phyloP scores from a whole-genome alignment of 495 filamentous ascomycete genomes.

The Annulohypoxylon moriforme region DNA sequence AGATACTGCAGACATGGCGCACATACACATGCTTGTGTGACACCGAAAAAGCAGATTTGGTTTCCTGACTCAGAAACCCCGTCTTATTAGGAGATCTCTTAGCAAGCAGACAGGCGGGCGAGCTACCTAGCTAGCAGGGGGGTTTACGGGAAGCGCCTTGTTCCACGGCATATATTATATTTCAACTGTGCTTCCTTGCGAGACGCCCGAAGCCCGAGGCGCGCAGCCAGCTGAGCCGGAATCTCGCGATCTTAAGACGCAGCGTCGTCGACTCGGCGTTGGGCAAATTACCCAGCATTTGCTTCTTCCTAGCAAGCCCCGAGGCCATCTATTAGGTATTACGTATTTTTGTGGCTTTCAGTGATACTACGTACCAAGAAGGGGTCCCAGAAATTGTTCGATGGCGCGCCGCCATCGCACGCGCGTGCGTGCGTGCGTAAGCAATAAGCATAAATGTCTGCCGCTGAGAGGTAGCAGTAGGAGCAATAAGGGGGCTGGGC shows the following conservation, averaged over 20 bases:
- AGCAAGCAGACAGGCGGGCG: constrained; percentile 13
- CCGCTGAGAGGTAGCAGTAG: neutral
- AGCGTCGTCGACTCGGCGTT: neutral
- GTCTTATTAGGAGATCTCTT: neutral
- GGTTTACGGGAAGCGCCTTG: neutral
- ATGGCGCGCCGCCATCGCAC: constrained; percentile 1
- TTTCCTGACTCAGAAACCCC: constrained; percentile 23
- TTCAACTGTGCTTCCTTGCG: neutral
- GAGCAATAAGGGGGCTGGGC: neutral
- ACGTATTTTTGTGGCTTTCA: neutral
- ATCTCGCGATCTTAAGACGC: constrained; percentile 7
- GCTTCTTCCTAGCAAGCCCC: neutral
- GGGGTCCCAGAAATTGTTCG: neutral
- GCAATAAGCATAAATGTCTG: neutral
- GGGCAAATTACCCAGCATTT: neutral
- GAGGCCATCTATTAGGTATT: neutral
- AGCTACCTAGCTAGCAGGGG: neutral
- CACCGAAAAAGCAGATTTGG: constrained; percentile 11
- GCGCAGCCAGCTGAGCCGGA: constrained; percentile 8
- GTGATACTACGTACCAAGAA: neutral
- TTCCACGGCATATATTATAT: constrained; percentile 33
- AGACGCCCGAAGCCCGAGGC: constrained; percentile 7
- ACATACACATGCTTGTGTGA: no score
- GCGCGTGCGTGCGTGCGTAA: constrained; percentile 19
- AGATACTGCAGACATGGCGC: no score